Evolutionary conservation across 257 asterid species (phyloP).

Genomic region (Voacanga thouarsii): DNA sequence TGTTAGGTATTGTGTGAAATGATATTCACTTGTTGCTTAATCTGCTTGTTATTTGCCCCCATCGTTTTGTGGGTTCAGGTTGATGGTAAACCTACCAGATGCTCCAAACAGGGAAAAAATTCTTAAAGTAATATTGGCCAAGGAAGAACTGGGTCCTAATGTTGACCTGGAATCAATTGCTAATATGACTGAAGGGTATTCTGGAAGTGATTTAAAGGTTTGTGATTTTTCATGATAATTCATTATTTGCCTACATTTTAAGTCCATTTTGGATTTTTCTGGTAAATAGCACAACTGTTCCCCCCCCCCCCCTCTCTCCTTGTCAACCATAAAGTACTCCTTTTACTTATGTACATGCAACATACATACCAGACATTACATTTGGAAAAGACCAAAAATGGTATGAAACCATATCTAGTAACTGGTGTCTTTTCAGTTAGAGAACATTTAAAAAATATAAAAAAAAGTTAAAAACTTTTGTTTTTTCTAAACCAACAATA

Average conservation of each 20-base stretch:
- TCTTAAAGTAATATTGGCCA: constrained; percentile 57
- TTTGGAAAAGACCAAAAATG: neutral
- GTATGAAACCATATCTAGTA: neutral
- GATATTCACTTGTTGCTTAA: neutral
- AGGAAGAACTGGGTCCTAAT: constrained; percentile 67
- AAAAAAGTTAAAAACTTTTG: no score
- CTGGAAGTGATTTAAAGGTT: constrained; percentile 98
- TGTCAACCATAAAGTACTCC: neutral
- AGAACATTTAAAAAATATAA: no score
- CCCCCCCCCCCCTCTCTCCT: no score
- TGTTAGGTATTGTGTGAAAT: neutral
- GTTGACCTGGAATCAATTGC: constrained; percentile 73
- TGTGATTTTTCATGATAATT: constrained; percentile 14
- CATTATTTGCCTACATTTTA: constrained; percentile 2
- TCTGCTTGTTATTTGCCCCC: neutral
- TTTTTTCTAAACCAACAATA: neutral
- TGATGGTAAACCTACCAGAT: constrained; percentile 93
- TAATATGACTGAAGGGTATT: constrained; percentile 83
- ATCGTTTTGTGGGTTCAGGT: constrained; percentile 38
- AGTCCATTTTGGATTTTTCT: neutral
- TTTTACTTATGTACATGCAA: no score
- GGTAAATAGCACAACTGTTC: neutral
- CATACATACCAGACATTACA: neutral
- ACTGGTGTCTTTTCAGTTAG: neutral
- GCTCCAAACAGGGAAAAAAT: constrained; percentile 69